Evolutionary conservation across 2,329 filamentous ascomycete genomes (phyloP).

Genomic region (Lasiodiplodia gonubiensis): DNA sequence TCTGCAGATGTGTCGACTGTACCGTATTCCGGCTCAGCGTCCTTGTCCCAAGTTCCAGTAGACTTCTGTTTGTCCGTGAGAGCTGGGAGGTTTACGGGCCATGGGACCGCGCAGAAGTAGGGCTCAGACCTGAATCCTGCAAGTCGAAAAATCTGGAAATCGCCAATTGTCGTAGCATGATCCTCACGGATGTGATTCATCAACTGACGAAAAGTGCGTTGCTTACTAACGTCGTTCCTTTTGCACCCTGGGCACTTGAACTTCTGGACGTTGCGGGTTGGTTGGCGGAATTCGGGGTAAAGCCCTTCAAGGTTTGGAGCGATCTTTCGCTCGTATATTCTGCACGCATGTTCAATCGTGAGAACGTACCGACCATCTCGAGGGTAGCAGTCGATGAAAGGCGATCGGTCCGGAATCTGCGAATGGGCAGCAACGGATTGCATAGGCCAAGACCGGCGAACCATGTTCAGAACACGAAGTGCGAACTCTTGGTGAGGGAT

Average conservation of each 20-base stretch:
- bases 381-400: slow-evolving; percentile 22
- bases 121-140: slow-evolving; percentile 19
- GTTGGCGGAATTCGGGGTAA: slow-evolving; percentile 18
- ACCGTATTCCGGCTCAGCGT: slow-evolving; percentile 27
- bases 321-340: slow-evolving; percentile 38
- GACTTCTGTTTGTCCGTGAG: slow-evolving; percentile 38
- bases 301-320: slow-evolving; percentile 30
- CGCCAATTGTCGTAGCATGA: slow-evolving; percentile 35
- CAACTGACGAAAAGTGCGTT: slow-evolving; percentile 33
- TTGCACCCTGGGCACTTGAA: slow-evolving; percentile 41
- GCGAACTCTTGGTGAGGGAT: slow-evolving; percentile 36
- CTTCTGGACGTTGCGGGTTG: slow-evolving; percentile 30
- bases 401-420: slow-evolving; percentile 25
- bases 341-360: slow-evolving; percentile 40
- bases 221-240: slow-evolving; percentile 33
- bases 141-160: slow-evolving; percentile 36
- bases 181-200: slow-evolving; percentile 39
- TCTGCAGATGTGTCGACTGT: slow-evolving; percentile 4
- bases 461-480: slow-evolving; percentile 36
- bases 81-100: slow-evolving; percentile 42
- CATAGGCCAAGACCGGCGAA: slow-evolving; percentile 32
- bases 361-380: slow-evolving; percentile 36
- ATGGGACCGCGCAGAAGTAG: slow-evolving; percentile 35
- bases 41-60: slow-evolving; percentile 37
- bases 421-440: slow-evolving; percentile 25